Conservation (phyloP, 2,329 filamentous ascomycete species). For the Tolypocladium amazonense region DNA sequence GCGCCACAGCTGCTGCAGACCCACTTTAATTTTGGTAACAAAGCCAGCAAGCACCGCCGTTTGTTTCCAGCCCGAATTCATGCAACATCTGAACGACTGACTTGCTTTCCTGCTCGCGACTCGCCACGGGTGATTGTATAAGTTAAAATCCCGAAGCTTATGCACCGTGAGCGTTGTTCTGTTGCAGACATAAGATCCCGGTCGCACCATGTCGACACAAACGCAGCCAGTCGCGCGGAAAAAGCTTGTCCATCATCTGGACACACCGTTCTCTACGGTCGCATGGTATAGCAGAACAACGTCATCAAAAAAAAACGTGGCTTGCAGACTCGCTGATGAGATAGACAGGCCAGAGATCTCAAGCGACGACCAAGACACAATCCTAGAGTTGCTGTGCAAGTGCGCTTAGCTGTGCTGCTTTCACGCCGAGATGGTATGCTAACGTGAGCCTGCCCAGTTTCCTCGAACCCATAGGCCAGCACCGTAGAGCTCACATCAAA, state of each 20-base stretch:
- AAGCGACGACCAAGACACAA: constrained; percentile 47
- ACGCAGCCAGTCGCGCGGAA: constrained; percentile 28
- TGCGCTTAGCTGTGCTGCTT: constrained; percentile 21
- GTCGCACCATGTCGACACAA: constrained; percentile 12
- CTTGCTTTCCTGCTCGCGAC: not conserved
- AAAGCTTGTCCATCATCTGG: constrained; percentile 52
- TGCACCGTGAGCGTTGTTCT: too few species aligned
- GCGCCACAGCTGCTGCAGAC: not conserved
- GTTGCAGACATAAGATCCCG: not conserved
- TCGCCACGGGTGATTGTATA: not conserved
- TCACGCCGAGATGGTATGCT: not conserved
- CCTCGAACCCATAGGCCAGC: constrained; percentile 50
- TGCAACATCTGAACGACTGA: not conserved
- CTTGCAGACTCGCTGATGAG: not conserved
- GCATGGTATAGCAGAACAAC: constrained; percentile 39
- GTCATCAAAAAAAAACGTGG: not conserved
- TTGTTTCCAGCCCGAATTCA: not conserved
- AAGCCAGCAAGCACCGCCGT: not conserved
- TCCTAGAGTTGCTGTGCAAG: constrained; percentile 58
- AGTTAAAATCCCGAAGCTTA: not conserved
- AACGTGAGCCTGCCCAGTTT: constrained; percentile 32
- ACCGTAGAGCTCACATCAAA: constrained; percentile 42
- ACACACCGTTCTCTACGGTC: constrained; percentile 51
- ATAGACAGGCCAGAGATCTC: constrained; percentile 47
- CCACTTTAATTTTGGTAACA: not conserved